A percentile compares a stretch with the other conserved stretches of the same genome.
Conservation (phyloP, 495 filamentous ascomycete species). For the Tuber aestivum region DNA sequence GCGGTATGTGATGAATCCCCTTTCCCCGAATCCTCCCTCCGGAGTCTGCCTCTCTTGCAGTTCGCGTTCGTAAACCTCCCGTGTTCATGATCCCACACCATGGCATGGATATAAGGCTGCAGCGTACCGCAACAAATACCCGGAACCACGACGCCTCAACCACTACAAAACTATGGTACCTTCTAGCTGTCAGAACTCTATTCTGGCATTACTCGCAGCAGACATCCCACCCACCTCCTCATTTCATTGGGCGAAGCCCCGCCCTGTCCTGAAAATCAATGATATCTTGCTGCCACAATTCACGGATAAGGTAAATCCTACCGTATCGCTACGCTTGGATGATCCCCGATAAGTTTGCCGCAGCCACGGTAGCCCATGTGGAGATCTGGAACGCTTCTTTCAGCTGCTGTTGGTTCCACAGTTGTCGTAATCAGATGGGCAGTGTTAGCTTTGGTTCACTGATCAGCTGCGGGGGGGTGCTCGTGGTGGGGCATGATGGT, state of each 20-base stretch:
- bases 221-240: neutral
- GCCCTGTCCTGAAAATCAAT: neutral
- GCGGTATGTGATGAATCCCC: neutral
- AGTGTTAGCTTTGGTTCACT: neutral
- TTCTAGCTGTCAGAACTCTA: neutral
- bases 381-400: neutral
- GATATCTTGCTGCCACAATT: neutral
- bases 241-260: neutral
- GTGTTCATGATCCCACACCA: neutral
- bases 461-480: neutral
- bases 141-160: neutral
- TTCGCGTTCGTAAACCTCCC: neutral
- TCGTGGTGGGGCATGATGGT: too few species aligned
- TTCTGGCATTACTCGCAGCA: neutral
- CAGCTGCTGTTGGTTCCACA: neutral
- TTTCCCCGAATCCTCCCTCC: neutral
- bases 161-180: neutral
- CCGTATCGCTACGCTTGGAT: too few species aligned
- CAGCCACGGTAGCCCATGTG: neutral
- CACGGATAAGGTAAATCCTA: too few species aligned
- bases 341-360: neutral
- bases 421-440: neutral
- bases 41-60: neutral
- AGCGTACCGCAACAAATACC: neutral
- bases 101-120: neutral